Evolutionary conservation across 768 basidiomycete genomes (phyloP).

Genomic region (Russula sp.): DNA sequence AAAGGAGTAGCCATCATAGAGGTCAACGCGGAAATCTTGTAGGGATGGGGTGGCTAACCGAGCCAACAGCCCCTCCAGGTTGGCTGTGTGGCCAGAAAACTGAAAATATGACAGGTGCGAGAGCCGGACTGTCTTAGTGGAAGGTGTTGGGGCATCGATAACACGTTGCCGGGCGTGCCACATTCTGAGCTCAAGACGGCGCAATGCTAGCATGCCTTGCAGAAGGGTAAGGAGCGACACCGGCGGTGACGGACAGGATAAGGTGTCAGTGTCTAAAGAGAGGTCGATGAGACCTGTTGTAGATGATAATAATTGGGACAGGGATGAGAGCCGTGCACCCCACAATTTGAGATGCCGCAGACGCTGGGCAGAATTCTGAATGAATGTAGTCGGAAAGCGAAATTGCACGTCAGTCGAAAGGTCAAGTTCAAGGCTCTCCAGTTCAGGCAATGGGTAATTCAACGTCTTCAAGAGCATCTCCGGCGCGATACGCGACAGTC

Average conservation of each 20-base stretch:
- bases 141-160: too few species aligned
- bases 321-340: too few species aligned
- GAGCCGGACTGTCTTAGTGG: not conserved
- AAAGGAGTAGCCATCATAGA: too few species aligned
- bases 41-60: not conserved
- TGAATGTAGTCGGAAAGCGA: not conserved
- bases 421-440: not conserved
- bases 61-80: not conserved
- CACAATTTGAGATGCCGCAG: not conserved
- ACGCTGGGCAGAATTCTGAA: not conserved
- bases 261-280: not conserved
- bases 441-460: not conserved
- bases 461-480: not conserved
- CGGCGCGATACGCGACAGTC: too few species aligned
- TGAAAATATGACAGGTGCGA: not conserved
- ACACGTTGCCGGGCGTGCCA: too few species aligned
- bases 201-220: not conserved
- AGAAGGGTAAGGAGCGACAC: not conserved
- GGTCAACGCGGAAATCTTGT: not conserved
- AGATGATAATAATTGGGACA: not conserved
- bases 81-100: not conserved
- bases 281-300: not conserved
- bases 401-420: too few species aligned
- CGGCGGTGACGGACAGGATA: not conserved
- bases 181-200: not conserved